Evolutionary conservation across 2,329 filamentous ascomycete genomes (phyloP).

Genomic region (Chalaropsis ovoidea): DNA sequence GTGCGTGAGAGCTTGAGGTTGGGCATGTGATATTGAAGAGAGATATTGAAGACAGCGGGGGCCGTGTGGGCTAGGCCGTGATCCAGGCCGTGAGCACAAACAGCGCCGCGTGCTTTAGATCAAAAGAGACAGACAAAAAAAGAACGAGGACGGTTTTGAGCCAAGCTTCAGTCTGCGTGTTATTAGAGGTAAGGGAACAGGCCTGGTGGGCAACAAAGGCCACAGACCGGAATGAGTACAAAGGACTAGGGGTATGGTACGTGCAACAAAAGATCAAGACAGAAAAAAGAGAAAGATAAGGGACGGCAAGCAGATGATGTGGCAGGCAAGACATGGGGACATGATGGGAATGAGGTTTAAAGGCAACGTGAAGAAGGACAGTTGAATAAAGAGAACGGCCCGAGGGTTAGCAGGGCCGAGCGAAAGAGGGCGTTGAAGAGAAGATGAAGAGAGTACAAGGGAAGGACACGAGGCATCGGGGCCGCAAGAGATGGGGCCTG

Average conservation of each 20-base stretch:
- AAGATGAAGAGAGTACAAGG: conserved; percentile 14
- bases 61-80: background rate
- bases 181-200: background rate
- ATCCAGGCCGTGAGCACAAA: background rate
- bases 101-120: background rate
- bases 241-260: conserved; percentile 17
- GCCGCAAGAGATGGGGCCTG: conserved; percentile 13
- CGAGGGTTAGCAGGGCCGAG: background rate
- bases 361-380: conserved; percentile 17
- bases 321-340: conserved; percentile 23
- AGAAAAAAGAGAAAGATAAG: conserved; percentile 10
- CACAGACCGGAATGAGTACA: background rate
- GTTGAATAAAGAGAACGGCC: conserved; percentile 13
- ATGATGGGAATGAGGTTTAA: conserved; percentile 25
- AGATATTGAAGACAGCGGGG: conserved; percentile 24
- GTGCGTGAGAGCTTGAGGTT: conserved; percentile 11
- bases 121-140: background rate
- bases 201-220: background rate
- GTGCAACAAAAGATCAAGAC: conserved; percentile 16
- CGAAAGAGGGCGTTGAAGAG: background rate
- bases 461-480: conserved; percentile 27
- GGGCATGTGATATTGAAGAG: conserved; percentile 15
- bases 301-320: conserved; percentile 20
- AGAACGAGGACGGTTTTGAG: background rate
- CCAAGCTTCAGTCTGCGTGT: background rate